Conservation (phyloP, 2,329 filamentous ascomycete species). For the Hypoxylon sp. region DNA sequence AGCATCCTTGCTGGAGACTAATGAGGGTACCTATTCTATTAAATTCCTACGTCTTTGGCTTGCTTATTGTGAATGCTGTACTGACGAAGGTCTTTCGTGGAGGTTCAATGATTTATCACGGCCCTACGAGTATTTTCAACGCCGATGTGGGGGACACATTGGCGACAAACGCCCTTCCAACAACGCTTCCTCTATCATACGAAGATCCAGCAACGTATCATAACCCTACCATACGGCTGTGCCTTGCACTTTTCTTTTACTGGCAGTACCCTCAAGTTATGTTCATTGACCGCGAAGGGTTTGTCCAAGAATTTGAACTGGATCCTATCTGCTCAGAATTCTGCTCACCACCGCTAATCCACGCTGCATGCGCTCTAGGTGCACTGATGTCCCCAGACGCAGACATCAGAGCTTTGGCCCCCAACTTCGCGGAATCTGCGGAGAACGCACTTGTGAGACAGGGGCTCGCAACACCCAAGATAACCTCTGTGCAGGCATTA, state of each 20-base stretch:
- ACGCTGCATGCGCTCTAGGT: slow-evolving; percentile 9
- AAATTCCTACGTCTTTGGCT: neutral
- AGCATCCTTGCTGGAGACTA: neutral
- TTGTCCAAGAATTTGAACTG: slow-evolving; percentile 11
- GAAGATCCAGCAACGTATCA: neutral
- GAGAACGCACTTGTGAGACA: neutral
- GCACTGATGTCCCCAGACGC: slow-evolving; percentile 7
- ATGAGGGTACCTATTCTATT: neutral
- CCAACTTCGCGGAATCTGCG: neutral
- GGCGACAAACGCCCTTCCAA: neutral
- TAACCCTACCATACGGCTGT: neutral
- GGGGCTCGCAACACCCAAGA: neutral
- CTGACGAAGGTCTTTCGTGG: neutral
- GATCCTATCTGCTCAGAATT: slow-evolving; percentile 12
- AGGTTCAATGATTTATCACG: neutral
- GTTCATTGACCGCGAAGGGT: neutral
- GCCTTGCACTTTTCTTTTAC: neutral
- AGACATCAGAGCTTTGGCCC: neutral
- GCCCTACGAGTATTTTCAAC: neutral
- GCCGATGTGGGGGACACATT: neutral
- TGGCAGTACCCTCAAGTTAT: neutral
- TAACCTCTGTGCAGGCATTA: slow-evolving; percentile 7
- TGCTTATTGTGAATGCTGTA: neutral
- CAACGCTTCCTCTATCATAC: neutral
- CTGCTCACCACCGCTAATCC: slow-evolving; percentile 12